Percentiles rank a stretch among this genome's conserved stretches.
phyloP scores from a whole-genome alignment of 192 early-diverging fungal species.

The Mortierella antarctica region DNA sequence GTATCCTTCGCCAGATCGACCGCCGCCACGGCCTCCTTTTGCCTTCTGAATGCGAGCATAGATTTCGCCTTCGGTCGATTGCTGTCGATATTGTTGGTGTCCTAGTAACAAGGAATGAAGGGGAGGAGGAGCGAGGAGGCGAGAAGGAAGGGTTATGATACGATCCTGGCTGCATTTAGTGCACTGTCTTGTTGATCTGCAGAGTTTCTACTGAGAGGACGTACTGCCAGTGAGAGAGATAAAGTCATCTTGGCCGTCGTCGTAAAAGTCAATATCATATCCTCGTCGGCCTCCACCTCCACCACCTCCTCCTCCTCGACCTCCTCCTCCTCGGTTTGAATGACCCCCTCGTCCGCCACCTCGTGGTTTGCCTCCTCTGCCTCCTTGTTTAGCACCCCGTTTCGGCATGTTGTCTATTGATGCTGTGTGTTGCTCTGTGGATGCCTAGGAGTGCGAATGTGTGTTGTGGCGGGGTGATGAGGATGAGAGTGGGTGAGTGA shows the following conservation, averaged over 20 bases:
- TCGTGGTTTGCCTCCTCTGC: slow-evolving; percentile 21
- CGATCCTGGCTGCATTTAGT: not conserved
- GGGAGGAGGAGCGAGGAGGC: not conserved
- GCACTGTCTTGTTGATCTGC: not conserved
- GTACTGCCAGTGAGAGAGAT: slow-evolving; percentile 21
- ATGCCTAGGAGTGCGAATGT: not conserved
- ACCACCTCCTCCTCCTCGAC: not conserved
- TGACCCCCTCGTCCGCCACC: slow-evolving; percentile 22
- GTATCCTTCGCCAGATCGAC: not conserved
- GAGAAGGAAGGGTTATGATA: not conserved
- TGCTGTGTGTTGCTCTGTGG: too few relatives aligned
- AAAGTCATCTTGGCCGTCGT: slow-evolving; percentile 36
- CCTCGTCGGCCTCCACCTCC: slow-evolving; percentile 7
- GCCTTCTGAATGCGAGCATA: slow-evolving; percentile 31
- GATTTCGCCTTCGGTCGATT: slow-evolving; percentile 23
- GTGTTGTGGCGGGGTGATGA: not conserved
- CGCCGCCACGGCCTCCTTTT: slow-evolving; percentile 16
- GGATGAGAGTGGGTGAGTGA: not conserved
- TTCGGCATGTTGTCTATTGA: slow-evolving; percentile 19
- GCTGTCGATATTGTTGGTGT: slow-evolving; percentile 27
- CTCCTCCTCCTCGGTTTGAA: slow-evolving; percentile 23
- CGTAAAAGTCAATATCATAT: slow-evolving; percentile 15
- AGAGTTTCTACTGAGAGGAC: not conserved
- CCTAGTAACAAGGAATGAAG: slow-evolving; percentile 12
- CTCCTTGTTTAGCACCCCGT: slow-evolving; percentile 28